Percentiles rank a stretch among this genome's conserved stretches.
These are phyloP conservation scores for Arctostaphylos glauca DNA, from an alignment of 148 eudicot genomes.

Conservation along the genomic window DNA sequence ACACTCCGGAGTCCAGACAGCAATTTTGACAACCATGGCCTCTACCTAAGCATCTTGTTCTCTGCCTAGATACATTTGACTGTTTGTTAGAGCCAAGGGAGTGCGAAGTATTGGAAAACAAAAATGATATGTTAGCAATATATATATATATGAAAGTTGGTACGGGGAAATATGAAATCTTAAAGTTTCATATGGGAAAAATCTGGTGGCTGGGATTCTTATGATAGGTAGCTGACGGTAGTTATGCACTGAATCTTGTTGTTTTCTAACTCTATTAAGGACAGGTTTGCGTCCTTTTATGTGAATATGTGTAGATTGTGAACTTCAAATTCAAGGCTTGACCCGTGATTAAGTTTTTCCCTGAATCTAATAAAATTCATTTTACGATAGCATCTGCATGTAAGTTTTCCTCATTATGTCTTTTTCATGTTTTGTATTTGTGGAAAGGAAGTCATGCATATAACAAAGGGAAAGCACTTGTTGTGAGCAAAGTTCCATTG, in stretches of 20 bases:
- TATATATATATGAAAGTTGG: neutral
- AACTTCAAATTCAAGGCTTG: neutral
- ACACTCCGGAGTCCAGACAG: neutral
- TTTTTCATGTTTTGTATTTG: constrained; percentile 33
- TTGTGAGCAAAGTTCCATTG: constrained; percentile 87
- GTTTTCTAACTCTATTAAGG: neutral
- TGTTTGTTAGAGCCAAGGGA: neutral
- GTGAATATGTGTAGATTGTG: neutral
- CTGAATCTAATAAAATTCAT: neutral
- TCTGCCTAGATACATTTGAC: neutral
- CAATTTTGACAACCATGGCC: neutral
- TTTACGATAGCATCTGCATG: neutral
- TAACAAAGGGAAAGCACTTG: constrained; percentile 90
- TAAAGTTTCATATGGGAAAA: neutral
- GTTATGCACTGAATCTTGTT: neutral
- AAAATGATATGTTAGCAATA: neutral
- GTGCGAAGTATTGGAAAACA: neutral
- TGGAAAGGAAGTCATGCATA: constrained; percentile 92
- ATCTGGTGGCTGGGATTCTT: neutral
- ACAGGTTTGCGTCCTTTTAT: neutral
- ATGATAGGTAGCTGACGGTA: neutral
- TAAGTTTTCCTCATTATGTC: constrained; percentile 12
- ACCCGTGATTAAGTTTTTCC: neutral
- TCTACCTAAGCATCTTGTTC: neutral
- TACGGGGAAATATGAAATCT: neutral